Evolutionary conservation across 176 grass and related monocot species (phyloP).

Genomic region (Carex myosuroides): DNA sequence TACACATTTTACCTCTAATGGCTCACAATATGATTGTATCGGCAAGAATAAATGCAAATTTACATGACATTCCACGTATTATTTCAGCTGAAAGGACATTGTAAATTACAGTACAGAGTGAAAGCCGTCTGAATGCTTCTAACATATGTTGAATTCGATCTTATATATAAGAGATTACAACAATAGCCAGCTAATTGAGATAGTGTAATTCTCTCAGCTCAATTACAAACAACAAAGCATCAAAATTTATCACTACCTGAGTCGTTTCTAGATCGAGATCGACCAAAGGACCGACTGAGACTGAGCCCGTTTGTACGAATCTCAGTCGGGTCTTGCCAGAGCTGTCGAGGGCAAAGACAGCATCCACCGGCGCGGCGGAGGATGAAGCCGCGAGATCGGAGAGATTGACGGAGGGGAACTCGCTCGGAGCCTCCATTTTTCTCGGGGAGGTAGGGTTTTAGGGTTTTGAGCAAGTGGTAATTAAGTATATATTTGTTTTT

Average conservation of each 20-base stretch:
- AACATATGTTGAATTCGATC: not conserved
- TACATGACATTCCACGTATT: not conserved
- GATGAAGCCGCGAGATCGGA: conserved; percentile 35
- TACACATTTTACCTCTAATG: not conserved
- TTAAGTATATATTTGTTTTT: not conserved
- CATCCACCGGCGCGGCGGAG: conserved; percentile 27
- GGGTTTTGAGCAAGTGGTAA: conserved; percentile 4
- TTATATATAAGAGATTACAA: not conserved
- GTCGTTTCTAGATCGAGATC: conserved; percentile 56
- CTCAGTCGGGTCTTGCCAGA: conserved; percentile 35
- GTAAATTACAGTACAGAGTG: not conserved
- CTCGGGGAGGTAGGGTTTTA: conserved; percentile 24
- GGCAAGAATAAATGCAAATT: not conserved
- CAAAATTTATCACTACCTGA: conserved; percentile 37
- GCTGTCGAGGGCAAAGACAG: conserved; percentile 32
- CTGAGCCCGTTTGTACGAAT: conserved; percentile 19
- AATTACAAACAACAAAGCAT: conserved; percentile 21
- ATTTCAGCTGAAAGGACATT: not conserved
- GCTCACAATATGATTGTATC: not conserved
- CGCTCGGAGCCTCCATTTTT: conserved; percentile 39
- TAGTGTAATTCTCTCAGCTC: not conserved
- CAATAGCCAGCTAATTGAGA: not conserved
- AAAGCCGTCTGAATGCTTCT: not conserved
- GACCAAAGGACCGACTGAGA: not conserved
- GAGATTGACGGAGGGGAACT: conserved; percentile 53